These are phyloP conservation scores for Candida boleticola DNA, from an alignment of 805 yeast genomes.

Conservation along the genomic window DNA sequence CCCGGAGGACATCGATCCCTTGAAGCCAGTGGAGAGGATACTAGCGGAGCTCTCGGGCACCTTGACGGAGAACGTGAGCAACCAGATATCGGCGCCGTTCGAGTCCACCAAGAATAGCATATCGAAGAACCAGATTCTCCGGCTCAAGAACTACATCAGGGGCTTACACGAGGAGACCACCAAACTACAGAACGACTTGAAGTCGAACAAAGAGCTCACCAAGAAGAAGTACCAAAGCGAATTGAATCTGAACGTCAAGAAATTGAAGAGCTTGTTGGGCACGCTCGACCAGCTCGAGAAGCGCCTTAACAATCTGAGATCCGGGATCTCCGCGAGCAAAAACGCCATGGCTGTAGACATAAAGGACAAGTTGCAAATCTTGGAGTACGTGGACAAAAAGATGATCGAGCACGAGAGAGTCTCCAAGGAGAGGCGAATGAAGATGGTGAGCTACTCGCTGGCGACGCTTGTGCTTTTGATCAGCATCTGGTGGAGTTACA, in stretches of 20 bases:
- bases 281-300: slow-evolving; percentile 24
- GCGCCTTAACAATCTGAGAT: slow-evolving; percentile 23
- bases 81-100: not conserved
- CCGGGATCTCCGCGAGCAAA: slow-evolving; percentile 24
- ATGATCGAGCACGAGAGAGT: slow-evolving; percentile 26
- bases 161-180: slow-evolving; percentile 17
- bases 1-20: not conserved
- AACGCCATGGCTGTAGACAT: slow-evolving; percentile 23
- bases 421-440: slow-evolving; percentile 25
- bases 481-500: slow-evolving; percentile 6
- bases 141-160: slow-evolving; percentile 17
- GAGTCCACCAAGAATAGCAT: not conserved
- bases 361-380: slow-evolving; percentile 24
- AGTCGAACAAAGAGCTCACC: slow-evolving; percentile 14
- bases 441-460: slow-evolving; percentile 17
- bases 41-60: not conserved
- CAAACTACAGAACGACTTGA: slow-evolving; percentile 18
- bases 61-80: not conserved
- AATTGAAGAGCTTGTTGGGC: slow-evolving; percentile 25
- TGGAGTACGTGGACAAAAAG: slow-evolving; percentile 29
- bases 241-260: slow-evolving; percentile 24
- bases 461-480: slow-evolving; percentile 8
- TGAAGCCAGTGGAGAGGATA: not conserved
- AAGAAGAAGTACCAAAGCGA: slow-evolving; percentile 21
- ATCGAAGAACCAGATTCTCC: slow-evolving; percentile 12